These are phyloP conservation scores for Ettlia oleoabundans DNA, from an alignment of 139 green algal species.

Conservation along the genomic window DNA sequence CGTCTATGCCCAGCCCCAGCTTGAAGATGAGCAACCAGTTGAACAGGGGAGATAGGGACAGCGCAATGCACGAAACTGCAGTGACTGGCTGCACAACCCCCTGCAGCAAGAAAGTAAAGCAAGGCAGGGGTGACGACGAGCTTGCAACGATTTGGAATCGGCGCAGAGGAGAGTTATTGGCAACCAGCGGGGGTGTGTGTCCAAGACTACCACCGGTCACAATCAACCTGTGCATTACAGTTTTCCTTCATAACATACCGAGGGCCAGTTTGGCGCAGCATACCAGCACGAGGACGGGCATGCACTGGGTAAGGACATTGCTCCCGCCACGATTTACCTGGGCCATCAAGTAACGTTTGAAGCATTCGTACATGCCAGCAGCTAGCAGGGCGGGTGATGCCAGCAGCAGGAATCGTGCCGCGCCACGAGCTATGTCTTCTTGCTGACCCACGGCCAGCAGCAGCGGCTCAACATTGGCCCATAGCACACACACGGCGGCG, in stretches of 20 bases:
- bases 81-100: conserved; percentile 61
- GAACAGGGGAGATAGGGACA: conserved; percentile 19
- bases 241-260: too few species aligned
- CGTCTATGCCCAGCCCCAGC: conserved; percentile 58
- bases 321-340: conserved; percentile 21
- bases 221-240: too few species aligned
- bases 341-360: conserved; percentile 64
- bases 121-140: too few species aligned
- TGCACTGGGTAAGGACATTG: too few species aligned
- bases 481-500: conserved; percentile 57
- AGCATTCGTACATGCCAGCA: conserved; percentile 46
- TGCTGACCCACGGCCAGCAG: conserved; percentile 64
- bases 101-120: conserved; percentile 31
- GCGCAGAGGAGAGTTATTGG: too few species aligned
- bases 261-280: too few species aligned
- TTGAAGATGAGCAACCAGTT: conserved; percentile 58
- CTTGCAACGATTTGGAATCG: too few species aligned
- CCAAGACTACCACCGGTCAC: too few species aligned
- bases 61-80: conserved; percentile 24
- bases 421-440: conserved; percentile 43
- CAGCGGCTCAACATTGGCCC: conserved; percentile 53
- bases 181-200: too few species aligned
- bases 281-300: too few species aligned
- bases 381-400: conserved; percentile 54
- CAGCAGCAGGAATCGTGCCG: conserved; percentile 53